A percentile compares a stretch with the other conserved stretches of the same genome.
Evolutionary conservation across 2,329 filamentous ascomycete species (phyloP).

Genomic region (Aotearoamyces nothofagi): DNA sequence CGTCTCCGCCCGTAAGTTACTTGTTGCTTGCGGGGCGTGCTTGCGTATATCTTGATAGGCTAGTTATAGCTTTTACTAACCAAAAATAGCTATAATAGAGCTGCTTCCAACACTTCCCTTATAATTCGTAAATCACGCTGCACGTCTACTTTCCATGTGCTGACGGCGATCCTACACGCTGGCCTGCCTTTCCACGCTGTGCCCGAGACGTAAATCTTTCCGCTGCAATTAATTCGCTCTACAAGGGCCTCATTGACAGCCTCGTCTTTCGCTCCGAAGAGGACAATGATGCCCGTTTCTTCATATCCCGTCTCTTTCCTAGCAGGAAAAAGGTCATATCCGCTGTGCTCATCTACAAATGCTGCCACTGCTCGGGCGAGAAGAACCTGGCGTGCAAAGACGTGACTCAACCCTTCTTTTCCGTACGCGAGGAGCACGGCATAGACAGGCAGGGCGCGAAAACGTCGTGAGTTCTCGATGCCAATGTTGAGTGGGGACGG

Average conservation of each 20-base stretch:
- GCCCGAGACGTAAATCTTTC: slow-evolving; percentile 69
- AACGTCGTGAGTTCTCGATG: slow-evolving; percentile 80
- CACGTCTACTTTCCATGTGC: slow-evolving; percentile 67
- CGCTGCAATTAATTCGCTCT: slow-evolving; percentile 54
- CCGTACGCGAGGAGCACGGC: slow-evolving; percentile 66
- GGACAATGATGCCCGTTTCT: slow-evolving; percentile 42
- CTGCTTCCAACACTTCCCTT: slow-evolving; percentile 36
- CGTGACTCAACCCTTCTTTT: slow-evolving; percentile 45
- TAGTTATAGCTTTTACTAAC: too few species aligned
- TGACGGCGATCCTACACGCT: slow-evolving; percentile 72
- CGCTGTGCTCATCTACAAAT: slow-evolving; percentile 42
- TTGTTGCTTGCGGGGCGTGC: too few species aligned
- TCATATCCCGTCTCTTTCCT: slow-evolving; percentile 29
- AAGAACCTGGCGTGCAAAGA: slow-evolving; percentile 58
- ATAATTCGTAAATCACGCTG: slow-evolving; percentile 53
- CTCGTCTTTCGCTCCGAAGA: slow-evolving; percentile 60
- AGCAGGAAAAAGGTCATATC: slow-evolving; percentile 59
- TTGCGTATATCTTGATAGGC: too few species aligned
- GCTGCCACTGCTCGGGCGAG: slow-evolving; percentile 53
- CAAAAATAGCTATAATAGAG: too few species aligned
- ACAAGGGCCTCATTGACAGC: slow-evolving; percentile 51
- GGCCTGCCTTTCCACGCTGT: slow-evolving; percentile 61
- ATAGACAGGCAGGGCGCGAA: slow-evolving; percentile 83
- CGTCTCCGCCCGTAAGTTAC: too few species aligned
- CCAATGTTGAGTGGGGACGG: slow-evolving; percentile 78